phyloP scores from a whole-genome alignment of 2,329 filamentous ascomycete genomes.

The Sporothrix protearum region DNA sequence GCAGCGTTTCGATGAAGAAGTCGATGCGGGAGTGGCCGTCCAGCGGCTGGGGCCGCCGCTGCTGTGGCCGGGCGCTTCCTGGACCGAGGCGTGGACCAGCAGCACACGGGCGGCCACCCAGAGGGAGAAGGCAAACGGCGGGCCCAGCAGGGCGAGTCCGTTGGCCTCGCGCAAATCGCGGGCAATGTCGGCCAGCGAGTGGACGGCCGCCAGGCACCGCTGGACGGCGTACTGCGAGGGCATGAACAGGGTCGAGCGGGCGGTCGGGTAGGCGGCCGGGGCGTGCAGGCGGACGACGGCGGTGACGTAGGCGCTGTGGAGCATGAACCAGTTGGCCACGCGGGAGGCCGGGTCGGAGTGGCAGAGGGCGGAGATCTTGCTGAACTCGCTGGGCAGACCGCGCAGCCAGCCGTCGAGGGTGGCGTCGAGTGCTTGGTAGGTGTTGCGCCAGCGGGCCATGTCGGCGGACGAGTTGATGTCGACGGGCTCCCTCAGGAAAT shows the following conservation, averaged over 20 bases:
- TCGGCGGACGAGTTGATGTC: conserved; percentile 80
- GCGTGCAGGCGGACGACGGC: conserved; percentile 87
- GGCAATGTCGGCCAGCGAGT: conserved; percentile 74
- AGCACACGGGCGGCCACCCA: conserved; percentile 87
- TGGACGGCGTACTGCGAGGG: conserved; percentile 82
- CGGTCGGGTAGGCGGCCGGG: conserved; percentile 86
- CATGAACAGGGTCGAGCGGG: conserved; percentile 79
- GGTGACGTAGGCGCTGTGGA: conserved; percentile 85
- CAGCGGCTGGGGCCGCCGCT: conserved; percentile 52
- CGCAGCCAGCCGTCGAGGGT: conserved; percentile 80
- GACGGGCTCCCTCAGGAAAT: conserved; percentile 81
- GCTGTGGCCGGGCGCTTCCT: conserved; percentile 36
- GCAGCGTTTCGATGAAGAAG: conserved; percentile 77
- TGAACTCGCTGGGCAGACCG: conserved; percentile 74
- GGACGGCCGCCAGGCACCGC: conserved; percentile 75
- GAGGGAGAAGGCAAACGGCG: conserved; percentile 85
- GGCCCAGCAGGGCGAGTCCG: conserved; percentile 75
- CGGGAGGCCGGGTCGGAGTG: conserved; percentile 63
- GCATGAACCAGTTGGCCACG: conserved; percentile 83
- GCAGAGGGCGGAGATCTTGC: conserved; percentile 76
- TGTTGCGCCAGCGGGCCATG: conserved; percentile 83
- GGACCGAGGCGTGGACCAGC: conserved; percentile 86
- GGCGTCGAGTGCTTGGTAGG: conserved; percentile 79
- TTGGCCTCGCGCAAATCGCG: conserved; percentile 72
- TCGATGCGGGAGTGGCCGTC: conserved; percentile 64